Percentiles rank a stretch among this genome's conserved stretches.
phyloP scores from a whole-genome alignment of 169 alveolate species.

The Eimeria falciformis region DNA sequence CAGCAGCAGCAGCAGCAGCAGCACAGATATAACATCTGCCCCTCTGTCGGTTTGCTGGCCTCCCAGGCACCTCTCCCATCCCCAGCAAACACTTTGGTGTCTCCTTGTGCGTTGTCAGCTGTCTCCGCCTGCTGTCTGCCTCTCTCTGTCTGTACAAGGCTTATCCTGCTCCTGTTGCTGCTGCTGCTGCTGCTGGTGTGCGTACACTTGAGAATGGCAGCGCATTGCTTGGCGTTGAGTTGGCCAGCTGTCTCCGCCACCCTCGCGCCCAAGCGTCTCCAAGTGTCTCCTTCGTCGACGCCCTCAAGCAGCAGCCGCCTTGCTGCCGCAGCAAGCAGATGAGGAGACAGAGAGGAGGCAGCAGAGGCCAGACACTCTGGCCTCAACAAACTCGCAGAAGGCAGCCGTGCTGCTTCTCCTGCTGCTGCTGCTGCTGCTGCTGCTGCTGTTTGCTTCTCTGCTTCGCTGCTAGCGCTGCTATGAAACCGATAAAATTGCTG shows the following conservation, averaged over 20 bases:
- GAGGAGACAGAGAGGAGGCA: not conserved
- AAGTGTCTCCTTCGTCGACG: not conserved
- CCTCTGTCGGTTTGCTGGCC: not conserved
- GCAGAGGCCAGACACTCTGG: not conserved
- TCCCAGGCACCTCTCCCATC: not conserved
- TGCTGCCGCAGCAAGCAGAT: slow-evolving; percentile 27
- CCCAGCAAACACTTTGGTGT: slow-evolving; percentile 1
- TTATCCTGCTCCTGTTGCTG: not conserved
- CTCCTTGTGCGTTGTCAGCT: not conserved
- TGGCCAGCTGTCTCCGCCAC: not conserved
- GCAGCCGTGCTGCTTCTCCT: slow-evolving; percentile 7
- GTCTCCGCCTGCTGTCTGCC: not conserved
- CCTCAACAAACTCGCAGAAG: not conserved
- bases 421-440: slow-evolving; percentile 32
- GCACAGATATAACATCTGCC: not conserved
- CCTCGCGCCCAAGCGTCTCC: not conserved
- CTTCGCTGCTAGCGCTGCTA: not conserved
- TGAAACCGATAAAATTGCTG: not conserved
- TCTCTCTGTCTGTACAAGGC: not conserved
- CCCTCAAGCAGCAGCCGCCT: slow-evolving; percentile 4
- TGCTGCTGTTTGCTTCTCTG: not conserved
- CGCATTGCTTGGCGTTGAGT: not conserved
- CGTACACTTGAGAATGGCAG: slow-evolving; percentile 13
- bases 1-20: slow-evolving; percentile 1
- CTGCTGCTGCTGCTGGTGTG: not conserved